Base-by-base conservation (phyloP, 768 basidiomycete genomes). In the Agrocybe chaxingu region DNA sequence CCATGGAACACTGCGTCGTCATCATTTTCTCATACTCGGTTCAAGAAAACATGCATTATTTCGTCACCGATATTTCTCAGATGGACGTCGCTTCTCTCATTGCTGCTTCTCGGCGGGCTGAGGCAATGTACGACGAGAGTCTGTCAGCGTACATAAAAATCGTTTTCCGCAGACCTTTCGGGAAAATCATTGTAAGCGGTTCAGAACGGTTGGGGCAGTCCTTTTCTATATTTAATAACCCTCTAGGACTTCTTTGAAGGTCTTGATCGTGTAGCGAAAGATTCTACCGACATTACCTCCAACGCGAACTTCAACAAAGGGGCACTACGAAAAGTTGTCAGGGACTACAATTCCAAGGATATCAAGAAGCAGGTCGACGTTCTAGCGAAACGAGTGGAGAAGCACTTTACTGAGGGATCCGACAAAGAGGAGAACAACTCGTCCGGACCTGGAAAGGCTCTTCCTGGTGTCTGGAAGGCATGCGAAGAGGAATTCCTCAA, bases 31-130 rank as follows among this genome's bases (percentile, higher is more conserved):
- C 41, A 44, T 30, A 37, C 34, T 18, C 50, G 18, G 29, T 2
- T 62, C 24, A 24, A 98, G 96, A 97, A 69, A 98, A 98, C 64
- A 97, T 96, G 94, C 89, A 95, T 56, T 85, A 89, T 62, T 96
- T 97, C 63, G 80, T 93, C 34, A 81, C 86, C 0, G 94, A 96
- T 61, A 84, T 88, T 32, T 78, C 85, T 0, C 80, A 79, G 56
- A 73, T 92, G 59, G 80, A 89, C 61, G 70, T 85, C 45, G 70
- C 78, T 48, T 79, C 90, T 42, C 72, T 88, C 54, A 70, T 72
- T 42, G 61, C 70, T 1, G 93, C 91, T 62, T 69, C 85, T 43
- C 79, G 78, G 55, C 80, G 79, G 49, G 96, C 95, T 0, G 85
- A 92, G 65, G 72, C 69, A 0, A 85, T 94, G 43, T 98, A 97